Evolutionary conservation across 306 rosid species (phyloP), one percentile per base, ranked within the genome.

Genomic region (Dalbergia cochinchinensis): DNA sequence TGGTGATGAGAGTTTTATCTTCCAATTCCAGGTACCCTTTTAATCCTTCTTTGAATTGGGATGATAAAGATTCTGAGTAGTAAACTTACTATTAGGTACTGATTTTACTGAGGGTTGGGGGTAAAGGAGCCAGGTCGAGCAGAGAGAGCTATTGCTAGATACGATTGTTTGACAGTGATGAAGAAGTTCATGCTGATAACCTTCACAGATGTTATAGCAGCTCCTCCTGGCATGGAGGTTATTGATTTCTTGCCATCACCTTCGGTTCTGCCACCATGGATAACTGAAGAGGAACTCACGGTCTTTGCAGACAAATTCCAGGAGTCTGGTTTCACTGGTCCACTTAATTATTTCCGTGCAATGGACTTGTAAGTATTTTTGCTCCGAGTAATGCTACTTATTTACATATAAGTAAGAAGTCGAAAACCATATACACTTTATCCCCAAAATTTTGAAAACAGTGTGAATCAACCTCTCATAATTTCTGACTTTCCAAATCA

Each of bases 251-350:
- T 93, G 73, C 88, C 85, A 71, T 91, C 94, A 4, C 90, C 92
- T 11, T 83, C 89, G 3, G 26, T 76, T 48, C 65, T 91, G 86
- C 97, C 95, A 6, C 61, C 94, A 57, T 91, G 92, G 92, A 88
- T 90, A 65, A 87, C 89, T 6, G 94, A 91, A 60, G 94, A 91
- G 74, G 98, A 91, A 26, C 88, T 90, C 71, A 80, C 12, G 64
- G 90, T 89, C 69, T 88, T 77, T 70, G 91, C 98, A 8, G 97
- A 94, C 61, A 88, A 87, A 54, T 91, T 87, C 54, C 91, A 86
- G 74, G 97, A 91, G 78, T 88, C 95, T 50, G 93, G 98, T 74
- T 94, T 94, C 83, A 87, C 94, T 10, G 92, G 97, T 45, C 87
- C 96, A 22, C 82, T 94, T 79, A 94, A 93, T 84, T 88, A 90